These are phyloP conservation scores for Dryas alaskensis DNA, from an alignment of 306 rosid genomes.

Conservation along the genomic window DNA sequence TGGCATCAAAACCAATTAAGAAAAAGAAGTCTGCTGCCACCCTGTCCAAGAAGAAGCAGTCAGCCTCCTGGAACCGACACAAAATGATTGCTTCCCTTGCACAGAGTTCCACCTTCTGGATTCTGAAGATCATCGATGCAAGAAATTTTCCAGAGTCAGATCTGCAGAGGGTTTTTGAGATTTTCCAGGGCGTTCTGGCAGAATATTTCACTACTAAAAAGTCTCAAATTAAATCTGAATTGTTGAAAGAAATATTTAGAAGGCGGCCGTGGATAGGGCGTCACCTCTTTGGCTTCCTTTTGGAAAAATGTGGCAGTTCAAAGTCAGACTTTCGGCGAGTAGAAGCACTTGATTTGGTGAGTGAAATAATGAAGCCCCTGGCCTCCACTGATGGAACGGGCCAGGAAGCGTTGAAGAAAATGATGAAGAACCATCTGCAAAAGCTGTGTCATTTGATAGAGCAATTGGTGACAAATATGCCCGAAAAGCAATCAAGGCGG, in stretches of 20 bases:
- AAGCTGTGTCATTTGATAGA: constrained; percentile 51
- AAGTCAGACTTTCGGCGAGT: constrained; percentile 76
- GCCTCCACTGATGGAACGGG: constrained; percentile 36
- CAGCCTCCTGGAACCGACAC: constrained; percentile 58
- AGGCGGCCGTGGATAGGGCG: constrained; percentile 85
- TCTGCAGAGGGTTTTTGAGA: constrained; percentile 50
- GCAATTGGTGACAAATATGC: constrained; percentile 60
- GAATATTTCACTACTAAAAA: constrained; percentile 66
- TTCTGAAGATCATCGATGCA: constrained; percentile 71
- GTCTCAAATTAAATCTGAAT: constrained; percentile 73
- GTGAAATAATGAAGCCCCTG: constrained; percentile 55
- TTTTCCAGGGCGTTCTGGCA: constrained; percentile 51
- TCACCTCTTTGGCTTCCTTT: constrained; percentile 51
- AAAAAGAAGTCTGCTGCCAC: constrained; percentile 56
- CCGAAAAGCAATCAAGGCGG: constrained; percentile 61
- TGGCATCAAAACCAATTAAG: constrained; percentile 80
- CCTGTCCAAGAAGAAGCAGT: constrained; percentile 56
- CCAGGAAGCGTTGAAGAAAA: constrained; percentile 42
- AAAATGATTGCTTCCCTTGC: constrained; percentile 71
- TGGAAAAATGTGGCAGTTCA: constrained; percentile 64
- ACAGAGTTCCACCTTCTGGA: constrained; percentile 81
- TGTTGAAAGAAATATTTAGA: constrained; percentile 68
- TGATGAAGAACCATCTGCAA: constrained; percentile 48
- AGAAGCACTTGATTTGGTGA: constrained; percentile 71
- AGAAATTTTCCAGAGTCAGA: constrained; percentile 50